phyloP scores from a whole-genome alignment of 306 rosid genomes.

The Myrica gale region DNA sequence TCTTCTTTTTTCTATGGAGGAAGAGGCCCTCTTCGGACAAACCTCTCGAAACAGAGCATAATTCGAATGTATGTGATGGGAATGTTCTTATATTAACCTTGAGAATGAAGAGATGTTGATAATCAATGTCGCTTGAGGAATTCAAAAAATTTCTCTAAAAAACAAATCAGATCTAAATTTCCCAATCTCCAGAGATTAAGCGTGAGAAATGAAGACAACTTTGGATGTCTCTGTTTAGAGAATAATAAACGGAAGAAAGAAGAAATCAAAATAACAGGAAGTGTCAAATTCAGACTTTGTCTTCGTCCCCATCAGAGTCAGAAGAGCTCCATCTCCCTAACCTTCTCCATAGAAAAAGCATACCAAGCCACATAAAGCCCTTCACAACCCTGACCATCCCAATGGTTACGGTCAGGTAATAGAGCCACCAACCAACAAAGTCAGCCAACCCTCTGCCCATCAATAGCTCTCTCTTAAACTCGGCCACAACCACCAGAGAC shows the following conservation, averaged over 20 bases:
- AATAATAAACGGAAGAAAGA: not conserved
- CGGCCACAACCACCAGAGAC: constrained; percentile 55
- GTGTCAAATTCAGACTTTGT: constrained; percentile 39
- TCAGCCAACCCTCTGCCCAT: constrained; percentile 50
- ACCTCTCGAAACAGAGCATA: not conserved
- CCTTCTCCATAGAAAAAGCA: constrained; percentile 37
- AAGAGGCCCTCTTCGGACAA: not conserved
- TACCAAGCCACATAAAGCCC: constrained; percentile 44
- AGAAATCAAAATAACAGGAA: not conserved
- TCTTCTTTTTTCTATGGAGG: not conserved
- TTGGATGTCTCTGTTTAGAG: constrained; percentile 14
- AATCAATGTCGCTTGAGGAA: not conserved
- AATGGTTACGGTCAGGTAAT: constrained; percentile 58
- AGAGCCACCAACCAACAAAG: constrained; percentile 61
- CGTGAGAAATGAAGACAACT: constrained; percentile 5
- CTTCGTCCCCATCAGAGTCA: constrained; percentile 30
- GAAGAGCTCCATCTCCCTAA: constrained; percentile 13
- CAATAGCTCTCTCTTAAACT: constrained; percentile 47
- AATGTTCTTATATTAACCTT: not conserved
- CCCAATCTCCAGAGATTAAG: too few species aligned
- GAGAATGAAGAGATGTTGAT: not conserved
- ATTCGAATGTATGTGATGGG: not conserved
- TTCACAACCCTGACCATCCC: constrained; percentile 62
- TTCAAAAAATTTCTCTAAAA: not conserved
- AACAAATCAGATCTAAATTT: too few species aligned